Evolutionary conservation across 2,329 filamentous ascomycete species (phyloP).

Genomic region (Plenodomus lindquistii): DNA sequence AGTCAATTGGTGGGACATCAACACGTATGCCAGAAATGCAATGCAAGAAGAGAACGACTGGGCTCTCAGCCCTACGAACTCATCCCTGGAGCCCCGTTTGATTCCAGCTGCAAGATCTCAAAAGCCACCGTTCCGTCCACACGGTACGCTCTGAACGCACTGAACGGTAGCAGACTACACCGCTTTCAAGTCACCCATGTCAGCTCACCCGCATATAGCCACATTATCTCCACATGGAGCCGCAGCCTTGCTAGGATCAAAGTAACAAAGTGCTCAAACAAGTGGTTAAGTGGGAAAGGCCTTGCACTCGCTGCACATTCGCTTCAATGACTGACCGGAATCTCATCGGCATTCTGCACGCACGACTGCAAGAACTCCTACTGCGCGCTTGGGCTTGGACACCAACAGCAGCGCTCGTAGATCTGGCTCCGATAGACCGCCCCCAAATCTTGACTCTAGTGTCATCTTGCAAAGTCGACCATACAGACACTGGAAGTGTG

Average conservation of each 20-base stretch:
- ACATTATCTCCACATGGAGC: background rate
- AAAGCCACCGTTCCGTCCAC: background rate
- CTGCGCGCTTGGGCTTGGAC: too few species aligned
- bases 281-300: background rate
- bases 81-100: too few species aligned
- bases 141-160: background rate
- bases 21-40: too few species aligned
- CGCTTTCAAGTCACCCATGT: slow-evolving; percentile 1
- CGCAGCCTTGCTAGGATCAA: background rate
- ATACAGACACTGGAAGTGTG: background rate
- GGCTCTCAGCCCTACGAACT: too few species aligned
- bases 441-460: background rate
- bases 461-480: background rate
- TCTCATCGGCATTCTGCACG: background rate
- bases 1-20: too few species aligned
- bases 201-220: slow-evolving; percentile 5
- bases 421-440: background rate
- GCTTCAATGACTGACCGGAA: slow-evolving; percentile 11
- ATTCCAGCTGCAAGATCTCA: background rate
- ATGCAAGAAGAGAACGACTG: too few species aligned
- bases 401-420: too few species aligned
- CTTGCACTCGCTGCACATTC: background rate
- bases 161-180: background rate
- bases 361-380: too few species aligned
- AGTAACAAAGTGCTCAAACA: background rate